Base-by-base conservation (phyloP, 805 yeast genomes). In the Candida stauntonica region DNA sequence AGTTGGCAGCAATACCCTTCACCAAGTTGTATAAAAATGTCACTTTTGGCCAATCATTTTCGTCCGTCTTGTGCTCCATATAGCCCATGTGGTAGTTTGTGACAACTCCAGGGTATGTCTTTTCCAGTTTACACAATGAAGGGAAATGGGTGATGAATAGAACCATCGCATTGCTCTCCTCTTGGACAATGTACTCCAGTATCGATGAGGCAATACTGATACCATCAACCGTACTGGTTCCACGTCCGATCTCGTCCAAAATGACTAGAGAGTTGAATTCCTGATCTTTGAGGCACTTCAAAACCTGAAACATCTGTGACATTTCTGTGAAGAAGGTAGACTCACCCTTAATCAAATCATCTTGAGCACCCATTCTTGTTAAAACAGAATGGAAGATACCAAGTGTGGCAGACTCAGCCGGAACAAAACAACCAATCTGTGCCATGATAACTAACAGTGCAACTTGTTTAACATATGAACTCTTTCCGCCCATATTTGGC, bases 301-400 rank as follows among this genome's bases (percentile, higher is more conserved):
- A 64, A 41, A 93, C 89, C 3, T 87, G 77, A 1, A 95, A 78
- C 39, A 95, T 86, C 56, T 93, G 99, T 33, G 87, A 71, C 97
- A 93, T 88, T 60, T 93, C 99, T 18, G 94, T 83, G 80, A 81
- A 84, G 52, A 93, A 93, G 0, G 99, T 93, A 2, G 97, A 88
- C 23, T 93, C 86, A 13, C 99, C 99, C 61, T 88, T 87, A 51
- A 93, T 70, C 60, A 93, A 95, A 3, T 96, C 89, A 60, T 93
- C 99, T 8, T 96, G 93, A 3, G 99, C 97, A 6, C 99, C 99
- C 33, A 93, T 96, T 54, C 99, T 77, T 5, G 98, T 94, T 42
- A 91, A 70, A 5, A 93, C 82, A 2, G 96, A 86, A 60, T 88
- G 96, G 46, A 89, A 87, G 5, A 93, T 67, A 11, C 87, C 80